A percentile compares a stretch with the other conserved stretches of the same genome.
phyloP scores from a whole-genome alignment of 2,329 filamentous ascomycete species.

The Ceratocystis harringtonii region DNA sequence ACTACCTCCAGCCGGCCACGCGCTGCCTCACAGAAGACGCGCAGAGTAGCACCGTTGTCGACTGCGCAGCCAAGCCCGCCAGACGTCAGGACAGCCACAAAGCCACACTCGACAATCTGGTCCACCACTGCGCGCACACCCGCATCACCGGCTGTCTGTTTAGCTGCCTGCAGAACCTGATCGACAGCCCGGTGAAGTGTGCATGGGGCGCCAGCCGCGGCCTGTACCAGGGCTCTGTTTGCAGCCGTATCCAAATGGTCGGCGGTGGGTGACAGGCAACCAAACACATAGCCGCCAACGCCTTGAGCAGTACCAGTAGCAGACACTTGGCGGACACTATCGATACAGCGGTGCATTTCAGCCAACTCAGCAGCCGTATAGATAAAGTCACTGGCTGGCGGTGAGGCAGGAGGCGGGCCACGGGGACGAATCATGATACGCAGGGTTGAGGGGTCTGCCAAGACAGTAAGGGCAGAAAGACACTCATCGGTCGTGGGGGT shows the following conservation, averaged over 20 bases:
- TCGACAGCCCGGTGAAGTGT: constrained; percentile 46
- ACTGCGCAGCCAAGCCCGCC: constrained; percentile 32
- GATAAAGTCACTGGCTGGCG: constrained; percentile 12
- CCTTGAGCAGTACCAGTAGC: no score
- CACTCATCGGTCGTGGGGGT: constrained; percentile 34
- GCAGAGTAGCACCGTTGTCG: constrained; percentile 28
- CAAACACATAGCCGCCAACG: constrained; percentile 9
- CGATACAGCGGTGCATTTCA: constrained; percentile 27
- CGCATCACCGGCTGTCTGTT: constrained; percentile 6
- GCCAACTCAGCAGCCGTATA: constrained; percentile 24
- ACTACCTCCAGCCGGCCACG: constrained; percentile 32
- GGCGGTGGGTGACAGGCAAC: background rate
- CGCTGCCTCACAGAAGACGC: constrained; percentile 23
- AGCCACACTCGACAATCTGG: constrained; percentile 30
- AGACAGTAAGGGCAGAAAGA: constrained; percentile 14
- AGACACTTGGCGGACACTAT: no score
- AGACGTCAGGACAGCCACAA: constrained; percentile 38
- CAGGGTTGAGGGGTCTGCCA: constrained; percentile 20
- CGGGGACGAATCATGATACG: constrained; percentile 43
- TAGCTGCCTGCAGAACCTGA: constrained; percentile 25
- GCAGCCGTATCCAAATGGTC: constrained; percentile 24
- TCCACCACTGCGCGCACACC: constrained; percentile 23
- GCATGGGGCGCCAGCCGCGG: constrained; percentile 30
- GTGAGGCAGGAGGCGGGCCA: constrained; percentile 21
- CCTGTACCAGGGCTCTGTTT: constrained; percentile 28